Evolutionary conservation across 176 grass and related monocot species (phyloP), one percentile per base, ranked within the genome.

Genomic region (Tillandsia fasciculata): DNA sequence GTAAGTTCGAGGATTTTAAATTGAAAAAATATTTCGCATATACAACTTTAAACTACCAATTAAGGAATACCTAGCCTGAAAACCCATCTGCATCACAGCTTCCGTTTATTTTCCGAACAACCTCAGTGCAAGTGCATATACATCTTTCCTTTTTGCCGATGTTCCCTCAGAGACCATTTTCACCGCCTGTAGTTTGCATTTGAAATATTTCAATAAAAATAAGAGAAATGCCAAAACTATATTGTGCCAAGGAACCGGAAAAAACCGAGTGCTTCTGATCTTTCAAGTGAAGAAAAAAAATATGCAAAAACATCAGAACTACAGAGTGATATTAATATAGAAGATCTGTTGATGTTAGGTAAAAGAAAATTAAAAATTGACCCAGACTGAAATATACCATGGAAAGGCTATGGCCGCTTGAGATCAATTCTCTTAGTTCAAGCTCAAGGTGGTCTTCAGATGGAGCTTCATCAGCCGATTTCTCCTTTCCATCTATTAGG

Each of bases 111-210:
- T 93, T 75, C 89, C 94, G 75, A 79, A 93, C 59, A 97, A 81
- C 49, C 77, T 82, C 53, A 93, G 80, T 86, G 94, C 89, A 26
- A 97, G 86, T 7, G 89, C 86, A 90, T 97, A 97, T 49, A 97
- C 84, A 80, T 93, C 86, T 87, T 99, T 99, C 77, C 85, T 92
- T 83, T 86, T 99, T 75, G 84, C 84, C 13, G 94, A 86, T 53
- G 94, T 90, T 67, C 80, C 79, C 81, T 84, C 87, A 26, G 70
- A 72, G 48, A 99, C 86, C 77, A 86, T 74, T 85, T 87, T 99
- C 74, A 93, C 89, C 0, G 84, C 94, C 94, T 99, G 70, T 26
- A n/a, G 50, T 61, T 61, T 61, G 29, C 42, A 27, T 11, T 58
- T 49, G 10, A 50, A 50, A 69, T 26, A 11, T 29, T 4, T 10